Percentiles rank a stretch among this genome's conserved stretches.
phyloP scores from a whole-genome alignment of 1,284 basidiomycete genomes.

The Baeospora myosura region DNA sequence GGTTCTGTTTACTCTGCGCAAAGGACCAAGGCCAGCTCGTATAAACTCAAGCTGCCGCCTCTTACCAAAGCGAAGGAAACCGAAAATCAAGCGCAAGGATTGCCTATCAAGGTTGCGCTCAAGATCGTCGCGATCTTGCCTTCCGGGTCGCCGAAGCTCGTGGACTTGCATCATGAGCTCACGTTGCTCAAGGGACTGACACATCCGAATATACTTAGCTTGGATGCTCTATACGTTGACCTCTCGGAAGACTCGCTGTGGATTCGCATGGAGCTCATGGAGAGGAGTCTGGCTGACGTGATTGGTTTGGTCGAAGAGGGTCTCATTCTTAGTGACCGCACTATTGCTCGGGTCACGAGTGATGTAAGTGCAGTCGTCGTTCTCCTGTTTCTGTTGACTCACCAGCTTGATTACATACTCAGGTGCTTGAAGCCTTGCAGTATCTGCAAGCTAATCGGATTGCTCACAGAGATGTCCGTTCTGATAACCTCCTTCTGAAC shows the following conservation, averaged over 20 bases:
- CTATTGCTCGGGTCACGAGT: conserved; percentile 61
- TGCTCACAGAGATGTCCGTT: conserved; percentile 72
- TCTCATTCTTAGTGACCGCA: conserved; percentile 52
- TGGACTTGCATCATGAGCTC: conserved; percentile 55
- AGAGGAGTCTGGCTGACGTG: conserved; percentile 73
- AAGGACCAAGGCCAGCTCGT: conserved; percentile 22
- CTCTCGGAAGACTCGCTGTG: conserved; percentile 61
- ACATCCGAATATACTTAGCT: conserved; percentile 54
- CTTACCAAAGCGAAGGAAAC: conserved; percentile 27
- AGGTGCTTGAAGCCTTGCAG: conserved; percentile 59
- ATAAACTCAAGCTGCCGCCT: conserved; percentile 30
- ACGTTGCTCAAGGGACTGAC: conserved; percentile 44
- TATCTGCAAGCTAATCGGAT: conserved; percentile 58
- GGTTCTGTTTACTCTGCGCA: conserved; percentile 64
- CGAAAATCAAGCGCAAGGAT: conserved; percentile 23
- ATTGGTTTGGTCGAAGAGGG: conserved; percentile 54
- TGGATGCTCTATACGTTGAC: conserved; percentile 66
- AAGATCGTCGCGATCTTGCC: conserved; percentile 61
- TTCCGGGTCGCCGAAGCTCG: conserved; percentile 51
- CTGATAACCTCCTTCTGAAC: conserved; percentile 71
- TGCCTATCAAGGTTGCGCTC: conserved; percentile 54
- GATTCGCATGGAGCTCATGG: conserved; percentile 83
- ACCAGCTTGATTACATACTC: conserved; percentile 7
- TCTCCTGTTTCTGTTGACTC: conserved; percentile 5
- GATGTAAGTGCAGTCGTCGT: conserved; percentile 65